Evolutionary conservation across 2,329 filamentous ascomycete species (phyloP).

Genomic region (Neoascochyta sp.): DNA sequence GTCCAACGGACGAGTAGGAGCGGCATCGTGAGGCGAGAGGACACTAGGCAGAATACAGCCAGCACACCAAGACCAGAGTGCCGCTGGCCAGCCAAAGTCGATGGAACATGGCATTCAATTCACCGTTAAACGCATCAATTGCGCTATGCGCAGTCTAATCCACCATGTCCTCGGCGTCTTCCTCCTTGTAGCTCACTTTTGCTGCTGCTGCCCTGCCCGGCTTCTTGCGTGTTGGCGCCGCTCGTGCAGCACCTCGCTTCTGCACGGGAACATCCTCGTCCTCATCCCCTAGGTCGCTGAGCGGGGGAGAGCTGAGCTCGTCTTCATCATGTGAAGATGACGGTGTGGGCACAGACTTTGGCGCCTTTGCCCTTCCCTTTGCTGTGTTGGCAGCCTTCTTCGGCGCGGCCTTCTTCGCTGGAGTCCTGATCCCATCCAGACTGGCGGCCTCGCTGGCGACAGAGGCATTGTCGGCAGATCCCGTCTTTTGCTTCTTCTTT

Average conservation of each 20-base stretch:
- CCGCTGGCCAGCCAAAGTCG: no score
- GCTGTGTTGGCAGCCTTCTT: constrained; percentile 27
- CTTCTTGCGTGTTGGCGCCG: constrained; percentile 24
- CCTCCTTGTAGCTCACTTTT: constrained; percentile 36
- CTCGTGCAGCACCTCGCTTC: constrained; percentile 22
- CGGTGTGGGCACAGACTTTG: constrained; percentile 43
- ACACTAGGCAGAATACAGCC: no score
- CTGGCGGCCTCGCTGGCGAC: constrained; percentile 24
- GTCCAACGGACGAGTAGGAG: no score
- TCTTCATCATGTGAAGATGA: constrained; percentile 39
- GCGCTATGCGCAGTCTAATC: no score
- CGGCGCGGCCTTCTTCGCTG: constrained; percentile 37
- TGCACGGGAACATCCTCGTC: constrained; percentile 18
- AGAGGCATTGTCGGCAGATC: constrained; percentile 20
- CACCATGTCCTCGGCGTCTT: constrained; percentile 31
- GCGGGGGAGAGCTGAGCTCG: constrained; percentile 32
- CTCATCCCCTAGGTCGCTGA: constrained; percentile 40
- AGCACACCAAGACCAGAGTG: no score
- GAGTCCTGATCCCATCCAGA: constrained; percentile 34
- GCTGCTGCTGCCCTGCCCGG: constrained; percentile 23
- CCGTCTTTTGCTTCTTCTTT: constrained; percentile 33
- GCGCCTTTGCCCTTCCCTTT: constrained; percentile 38
- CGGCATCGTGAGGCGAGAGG: no score
- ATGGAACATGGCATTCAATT: no score
- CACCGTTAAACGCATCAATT: no score